Base-by-base conservation (phyloP, 495 filamentous ascomycete genomes). In the Penicillium parvum region DNA sequence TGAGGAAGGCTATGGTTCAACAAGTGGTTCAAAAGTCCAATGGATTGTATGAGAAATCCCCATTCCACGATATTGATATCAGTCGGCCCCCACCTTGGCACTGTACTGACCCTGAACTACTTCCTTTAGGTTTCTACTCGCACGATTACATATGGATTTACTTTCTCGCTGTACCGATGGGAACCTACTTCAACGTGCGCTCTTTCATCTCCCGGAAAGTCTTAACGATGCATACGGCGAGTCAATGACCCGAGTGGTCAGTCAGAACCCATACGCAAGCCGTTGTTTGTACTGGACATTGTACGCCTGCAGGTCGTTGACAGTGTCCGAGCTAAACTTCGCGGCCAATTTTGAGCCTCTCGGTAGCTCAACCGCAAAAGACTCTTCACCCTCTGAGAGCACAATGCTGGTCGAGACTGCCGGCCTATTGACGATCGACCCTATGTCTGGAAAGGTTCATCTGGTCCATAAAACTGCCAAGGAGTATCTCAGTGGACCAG, bases 141-240 rank as follows among this genome's bases (percentile, higher is more conserved):
- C 61, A 3, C 46, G 41, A 12, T 27, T 68, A 0, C 57, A 65
- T 25, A 21, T 68, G 7, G 60, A 63, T 44, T 18, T 63, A 1
- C 23, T 68, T 7, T 49, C 58, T 0, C 52, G 47, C 23, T 64
- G 41, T 35, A 52, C 32, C 0, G 52, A 65, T 23, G 32, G 43
- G 2, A 45, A 7, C 32, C 26, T 65, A 5, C 47, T 61, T 17
- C 33, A 68, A 32, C 47, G 47, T 30, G 52, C 62, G 0, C 48
- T 68, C 1, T 7, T 40, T 2, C 60, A 65, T 43, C 37, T 68
- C 0, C 61, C 64, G 0, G 52, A 61, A 27, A 68, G 37, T n/a
- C 34, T 68, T 0, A 48, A 20, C 17, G 64, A 65, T 2, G 55
- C 64, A 2, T 68, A 68, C 27, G 61, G 53, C 1, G 64, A 68